Evolutionary conservation across 192 early-diverging fungal species (phyloP), one percentile per base, ranked within the genome.

Genomic region (Podila horticola): DNA sequence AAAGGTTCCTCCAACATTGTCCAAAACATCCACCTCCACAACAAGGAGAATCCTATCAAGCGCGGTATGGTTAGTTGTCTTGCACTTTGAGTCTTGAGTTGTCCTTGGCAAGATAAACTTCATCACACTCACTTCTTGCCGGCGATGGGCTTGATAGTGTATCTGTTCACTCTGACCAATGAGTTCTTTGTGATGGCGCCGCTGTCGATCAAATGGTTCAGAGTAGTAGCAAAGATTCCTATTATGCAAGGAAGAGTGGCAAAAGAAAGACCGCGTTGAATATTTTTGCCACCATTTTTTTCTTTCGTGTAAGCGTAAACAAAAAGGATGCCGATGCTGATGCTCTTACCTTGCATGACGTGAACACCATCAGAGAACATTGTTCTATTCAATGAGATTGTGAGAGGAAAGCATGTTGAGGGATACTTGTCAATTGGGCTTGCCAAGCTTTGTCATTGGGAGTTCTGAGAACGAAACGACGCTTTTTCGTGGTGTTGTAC

Each of bases 301-400:
- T 45, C 4, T 8, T 12, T 7, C 10, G 7, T 1, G 19, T 11
- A 52, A n/a, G 50, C 8, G n/a, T 24, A 55, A n/a, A 55, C 52
- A 55, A 12, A 26, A n/a, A 55, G 3, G 24, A 55, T 55, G 24
- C 1, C 5, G 22, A 55, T 9, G 48, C 6, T 26, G 8, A 12
- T 33, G 50, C 11, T 52, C 66, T 45, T 83, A 93, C 92, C 91
- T 79, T 93, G 92, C 76, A 92, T 87, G 36, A 86, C 88, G 67
- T 90, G 49, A 17, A 28, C 60, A 34, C 93, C 92, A 77, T 94
- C 93, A 10, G 90, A 92, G 24, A 94, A 72, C 2, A 94, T 79
- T 11, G 90, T 52, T 66, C 92, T 91, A 66, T 59, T 24, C 20
- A 22, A 30, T 45, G 29, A 45, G 36, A 22, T n/a, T 41, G 29